Evolutionary conservation across 2,329 filamentous ascomycete species (phyloP).

Genomic region (Aureobasidium sp.): DNA sequence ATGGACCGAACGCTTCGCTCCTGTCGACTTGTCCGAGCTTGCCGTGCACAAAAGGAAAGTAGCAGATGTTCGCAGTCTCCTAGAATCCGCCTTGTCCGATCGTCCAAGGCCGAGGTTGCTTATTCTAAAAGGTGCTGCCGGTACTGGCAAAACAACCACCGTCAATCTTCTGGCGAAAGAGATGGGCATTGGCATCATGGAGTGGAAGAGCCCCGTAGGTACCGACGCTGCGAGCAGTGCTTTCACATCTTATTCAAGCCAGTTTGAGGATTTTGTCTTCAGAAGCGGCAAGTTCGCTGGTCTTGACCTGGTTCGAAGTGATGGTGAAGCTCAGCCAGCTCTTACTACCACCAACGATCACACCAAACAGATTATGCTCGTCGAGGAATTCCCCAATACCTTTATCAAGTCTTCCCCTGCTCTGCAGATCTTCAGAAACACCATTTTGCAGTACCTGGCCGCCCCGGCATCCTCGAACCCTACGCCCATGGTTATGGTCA

Average conservation of each 20-base stretch:
- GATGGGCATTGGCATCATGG: conserved; percentile 69
- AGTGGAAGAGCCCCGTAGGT: conserved; percentile 81
- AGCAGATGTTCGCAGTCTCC: conserved; percentile 73
- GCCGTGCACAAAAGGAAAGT: conserved; percentile 95
- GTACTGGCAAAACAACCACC: conserved; percentile 88
- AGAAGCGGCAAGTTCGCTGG: conserved; percentile 74
- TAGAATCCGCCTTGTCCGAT: conserved; percentile 55
- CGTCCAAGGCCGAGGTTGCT: conserved; percentile 59
- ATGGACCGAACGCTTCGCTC: conserved; percentile 83
- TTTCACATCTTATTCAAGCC: conserved; percentile 63
- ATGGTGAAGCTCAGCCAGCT: background rate
- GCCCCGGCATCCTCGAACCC: conserved; percentile 27
- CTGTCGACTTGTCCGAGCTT: conserved; percentile 68
- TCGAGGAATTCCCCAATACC: conserved; percentile 47
- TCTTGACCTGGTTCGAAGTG: conserved; percentile 44
- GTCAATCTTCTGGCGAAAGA: conserved; percentile 68
- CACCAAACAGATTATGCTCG: conserved; percentile 37
- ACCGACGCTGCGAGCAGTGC: conserved; percentile 54
- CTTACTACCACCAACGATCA: conserved; percentile 5
- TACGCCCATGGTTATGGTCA: conserved; percentile 64
- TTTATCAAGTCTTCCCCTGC: conserved; percentile 39
- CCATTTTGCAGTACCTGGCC: conserved; percentile 68
- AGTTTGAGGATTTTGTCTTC: conserved; percentile 89
- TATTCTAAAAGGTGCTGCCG: conserved; percentile 82
- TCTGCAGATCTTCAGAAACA: conserved; percentile 55